Evolutionary conservation across 2,329 filamentous ascomycete genomes (phyloP), one percentile per base, ranked within the genome.

Genomic region (Penicillium italicum): DNA sequence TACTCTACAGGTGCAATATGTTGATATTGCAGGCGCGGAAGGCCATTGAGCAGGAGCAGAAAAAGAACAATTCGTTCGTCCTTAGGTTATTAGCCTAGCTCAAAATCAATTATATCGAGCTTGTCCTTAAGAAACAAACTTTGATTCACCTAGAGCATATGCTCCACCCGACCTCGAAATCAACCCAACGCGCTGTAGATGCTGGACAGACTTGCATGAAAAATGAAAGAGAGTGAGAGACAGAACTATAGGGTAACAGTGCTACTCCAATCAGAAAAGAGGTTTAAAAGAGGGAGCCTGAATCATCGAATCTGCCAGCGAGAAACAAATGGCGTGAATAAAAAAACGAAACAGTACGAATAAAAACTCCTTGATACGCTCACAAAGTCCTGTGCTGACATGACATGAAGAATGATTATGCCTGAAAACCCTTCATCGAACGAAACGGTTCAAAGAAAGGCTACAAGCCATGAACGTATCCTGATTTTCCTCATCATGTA

Each of bases 401-500:
- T 49, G 37, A 54, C 49, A 56, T 12, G 53, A 46, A 31, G 49
- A 53, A 49, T 48, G 55, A 57, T 33, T 43, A 49, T 53, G 44
- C 38, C 33, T 41, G 45, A 36, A 33, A 54, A 18, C 28, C 42
- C 18, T 34, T 33, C 49, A 30, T 53, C 22, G 36, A 52, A 52
- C 20, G 42, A 52, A 36, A 47, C 31, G 20, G 22, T 45, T 38
- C 9, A 53, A 37, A 37, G 24, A 48, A 31, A 41, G 48, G 43
- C 50, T 49, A 16, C 44, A 43, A 60, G 64, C 63, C 62, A 62
- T 67, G 62, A 62, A 54, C 47, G 55, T 56, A 50, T 58, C 53
- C 57, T 56, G 56, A 48, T 58, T 67, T 65, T 62, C 63, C 63
- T 58, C 60, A 64, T 58, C 61, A 70, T 69, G 62, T 67, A 66